Evolutionary conservation across 2,329 filamentous ascomycete genomes (phyloP), one percentile per base, ranked within the genome.

Genomic region (Cladosporium oxysporum): DNA sequence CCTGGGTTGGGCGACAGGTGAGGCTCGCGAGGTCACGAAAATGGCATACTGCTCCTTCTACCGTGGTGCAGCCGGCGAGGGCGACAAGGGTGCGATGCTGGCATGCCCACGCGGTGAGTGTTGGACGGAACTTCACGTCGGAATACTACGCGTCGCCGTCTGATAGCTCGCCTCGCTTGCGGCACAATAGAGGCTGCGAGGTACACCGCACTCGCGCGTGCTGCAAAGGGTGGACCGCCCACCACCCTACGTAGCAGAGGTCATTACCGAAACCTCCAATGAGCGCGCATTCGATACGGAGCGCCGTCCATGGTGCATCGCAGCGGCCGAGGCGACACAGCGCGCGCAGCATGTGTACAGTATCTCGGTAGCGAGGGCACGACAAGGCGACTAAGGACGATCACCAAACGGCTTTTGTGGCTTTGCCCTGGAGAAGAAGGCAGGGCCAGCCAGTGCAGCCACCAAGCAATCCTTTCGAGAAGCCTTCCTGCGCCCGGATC

Each of bases 361-460:
- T 10, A 61, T 26, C n/a, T 63, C 60, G 60, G 60, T 63, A 63
- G 60, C 60, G 60, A 63, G 60, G 60, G 49, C 60, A 29, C 2
- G 49, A 47, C 59, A 62, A 37, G 47, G 47, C 47, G 35, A 28
- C 28, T 33, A 35, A 23, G 44, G 47, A 55, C 35, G 60, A 63
- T 63, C 60, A 50, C 28, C 60, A 55, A 55, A 63, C 60, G 49
- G 60, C 8, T 63, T 57, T 58, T 58, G 59, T 52, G 26, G 58
- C 35, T 26, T 23, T 41, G 44, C 50, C 16, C 21, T 44, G 60
- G 50, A 41, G 60, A 55, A 44, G 33, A n/a, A 61, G 50, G 33
- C 58, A 28, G 47, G 37, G 37, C 37, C 37, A 44, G 37, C 18
- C 18, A 44, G 18, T n/a, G 18, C 58, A 35, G 31, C 47, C 47